Conservation (phyloP, 768 basidiomycete genomes). For the Podaxis rugospora region DNA sequence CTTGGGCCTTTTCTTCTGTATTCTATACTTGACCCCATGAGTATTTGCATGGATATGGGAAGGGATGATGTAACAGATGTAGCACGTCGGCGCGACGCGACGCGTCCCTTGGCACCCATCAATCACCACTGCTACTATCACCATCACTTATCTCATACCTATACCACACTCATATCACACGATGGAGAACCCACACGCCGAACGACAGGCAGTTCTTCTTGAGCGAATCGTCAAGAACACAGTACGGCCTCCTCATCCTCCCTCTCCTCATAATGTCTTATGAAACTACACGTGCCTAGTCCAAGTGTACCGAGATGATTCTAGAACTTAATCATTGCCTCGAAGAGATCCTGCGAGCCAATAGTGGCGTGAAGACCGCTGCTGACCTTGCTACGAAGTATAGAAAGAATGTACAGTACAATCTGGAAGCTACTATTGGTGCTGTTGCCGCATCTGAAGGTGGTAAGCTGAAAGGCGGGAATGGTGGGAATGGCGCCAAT, state of each 20-base stretch:
- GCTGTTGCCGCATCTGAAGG: conserved; percentile 4
- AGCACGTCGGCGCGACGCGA: not conserved
- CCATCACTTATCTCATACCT: not conserved
- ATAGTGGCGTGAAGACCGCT: conserved; percentile 72
- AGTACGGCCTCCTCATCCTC: conserved; percentile 37
- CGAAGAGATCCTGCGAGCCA: conserved; percentile 81
- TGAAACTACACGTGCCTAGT: conserved; percentile 37
- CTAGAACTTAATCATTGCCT: conserved; percentile 85
- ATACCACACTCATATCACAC: no score
- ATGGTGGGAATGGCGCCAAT: not conserved
- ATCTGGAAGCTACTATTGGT: conserved; percentile 63
- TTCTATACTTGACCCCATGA: not conserved
- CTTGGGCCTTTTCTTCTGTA: not conserved
- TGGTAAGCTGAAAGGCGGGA: not conserved
- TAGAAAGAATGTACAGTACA: conserved; percentile 90
- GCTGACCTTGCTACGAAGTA: conserved; percentile 86
- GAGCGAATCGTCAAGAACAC: conserved; percentile 90
- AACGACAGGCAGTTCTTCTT: conserved; percentile 84
- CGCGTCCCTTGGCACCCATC: not conserved
- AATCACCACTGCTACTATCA: not conserved
- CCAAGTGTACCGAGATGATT: conserved; percentile 90
- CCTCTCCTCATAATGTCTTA: conserved; percentile 1
- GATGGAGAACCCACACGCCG: conserved; percentile 97
- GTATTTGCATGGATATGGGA: not conserved
- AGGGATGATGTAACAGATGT: not conserved